Conservation (phyloP, 1,284 basidiomycete species). For the Marasmius tenuissimus region DNA sequence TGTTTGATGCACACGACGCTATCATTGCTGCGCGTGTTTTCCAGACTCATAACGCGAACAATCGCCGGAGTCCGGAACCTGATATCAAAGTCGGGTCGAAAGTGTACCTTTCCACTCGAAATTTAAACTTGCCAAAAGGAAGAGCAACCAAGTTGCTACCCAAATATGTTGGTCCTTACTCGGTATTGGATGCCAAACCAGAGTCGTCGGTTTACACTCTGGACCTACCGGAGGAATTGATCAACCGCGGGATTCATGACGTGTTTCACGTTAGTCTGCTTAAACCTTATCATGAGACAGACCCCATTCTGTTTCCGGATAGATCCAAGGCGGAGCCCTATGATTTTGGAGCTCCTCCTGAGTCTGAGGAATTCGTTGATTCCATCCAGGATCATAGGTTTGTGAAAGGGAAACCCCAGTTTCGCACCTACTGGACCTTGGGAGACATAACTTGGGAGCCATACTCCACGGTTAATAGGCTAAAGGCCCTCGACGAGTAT, state of each 20-base stretch:
- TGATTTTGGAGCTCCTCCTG: background rate
- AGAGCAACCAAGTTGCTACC: constrained; percentile 26
- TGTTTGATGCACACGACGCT: constrained; percentile 27
- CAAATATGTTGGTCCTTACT: constrained; percentile 30
- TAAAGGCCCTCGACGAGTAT: no score
- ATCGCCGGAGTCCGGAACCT: constrained; percentile 3
- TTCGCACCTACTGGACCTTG: no score
- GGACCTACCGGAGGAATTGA: constrained; percentile 24
- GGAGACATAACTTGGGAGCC: no score
- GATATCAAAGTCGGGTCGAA: background rate
- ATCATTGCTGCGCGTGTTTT: constrained; percentile 25
- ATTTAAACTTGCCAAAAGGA: constrained; percentile 28
- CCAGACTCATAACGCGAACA: constrained; percentile 26
- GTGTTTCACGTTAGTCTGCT: constrained; percentile 17
- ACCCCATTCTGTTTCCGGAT: background rate
- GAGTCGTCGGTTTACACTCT: constrained; percentile 24
- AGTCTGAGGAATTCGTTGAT: background rate
- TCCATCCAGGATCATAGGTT: background rate
- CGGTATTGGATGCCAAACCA: constrained; percentile 20
- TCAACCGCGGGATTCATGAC: constrained; percentile 19
- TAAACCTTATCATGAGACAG: background rate
- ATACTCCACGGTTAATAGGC: no score
- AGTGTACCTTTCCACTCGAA: constrained; percentile 24
- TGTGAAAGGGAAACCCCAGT: background rate
- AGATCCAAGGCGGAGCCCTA: background rate